phyloP scores from a whole-genome alignment of 2,329 filamentous ascomycete species.

The Penicillium sp. region DNA sequence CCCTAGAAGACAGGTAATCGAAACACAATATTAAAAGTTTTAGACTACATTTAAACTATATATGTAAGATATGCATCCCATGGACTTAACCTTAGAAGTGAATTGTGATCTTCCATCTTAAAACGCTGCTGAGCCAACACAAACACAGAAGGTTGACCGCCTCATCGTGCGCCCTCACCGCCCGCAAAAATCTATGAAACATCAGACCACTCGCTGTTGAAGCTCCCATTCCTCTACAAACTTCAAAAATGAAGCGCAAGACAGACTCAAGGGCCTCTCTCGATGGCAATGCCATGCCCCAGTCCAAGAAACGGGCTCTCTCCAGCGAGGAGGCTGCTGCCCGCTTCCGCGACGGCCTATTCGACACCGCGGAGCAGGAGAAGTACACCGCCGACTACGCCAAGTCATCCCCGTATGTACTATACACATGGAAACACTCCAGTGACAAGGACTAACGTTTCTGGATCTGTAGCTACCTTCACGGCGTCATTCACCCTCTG shows the following conservation, averaged over 20 bases:
- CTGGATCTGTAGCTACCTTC: slow-evolving; percentile 58
- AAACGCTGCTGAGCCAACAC: neutral
- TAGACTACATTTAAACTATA: neutral
- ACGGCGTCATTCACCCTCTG: slow-evolving; percentile 75
- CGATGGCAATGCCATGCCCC: slow-evolving; percentile 26
- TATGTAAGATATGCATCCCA: no score
- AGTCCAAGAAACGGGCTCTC: slow-evolving; percentile 34
- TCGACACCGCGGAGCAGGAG: slow-evolving; percentile 34
- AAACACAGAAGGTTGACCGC: slow-evolving; percentile 1
- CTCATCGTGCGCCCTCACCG: slow-evolving; percentile 11
- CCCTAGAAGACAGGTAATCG: no score
- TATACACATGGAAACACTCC: slow-evolving; percentile 2
- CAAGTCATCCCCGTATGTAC: slow-evolving; percentile 36
- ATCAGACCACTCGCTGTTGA: slow-evolving; percentile 11
- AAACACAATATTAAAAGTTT: neutral
- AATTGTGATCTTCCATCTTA: neutral
- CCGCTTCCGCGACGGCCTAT: slow-evolving; percentile 39
- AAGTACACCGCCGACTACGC: slow-evolving; percentile 39
- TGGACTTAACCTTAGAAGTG: neutral
- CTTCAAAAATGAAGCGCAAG: slow-evolving; percentile 39
- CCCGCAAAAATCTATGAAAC: slow-evolving; percentile 13
- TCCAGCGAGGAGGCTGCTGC: slow-evolving; percentile 32
- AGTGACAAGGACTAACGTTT: slow-evolving; percentile 5
- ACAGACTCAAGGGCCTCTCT: slow-evolving; percentile 26
- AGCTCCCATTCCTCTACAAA: neutral